Percentiles rank a stretch among this genome's conserved stretches.
phyloP scores from a whole-genome alignment of 106 monocot genomes.

The Acanthochlamys bracteata region DNA sequence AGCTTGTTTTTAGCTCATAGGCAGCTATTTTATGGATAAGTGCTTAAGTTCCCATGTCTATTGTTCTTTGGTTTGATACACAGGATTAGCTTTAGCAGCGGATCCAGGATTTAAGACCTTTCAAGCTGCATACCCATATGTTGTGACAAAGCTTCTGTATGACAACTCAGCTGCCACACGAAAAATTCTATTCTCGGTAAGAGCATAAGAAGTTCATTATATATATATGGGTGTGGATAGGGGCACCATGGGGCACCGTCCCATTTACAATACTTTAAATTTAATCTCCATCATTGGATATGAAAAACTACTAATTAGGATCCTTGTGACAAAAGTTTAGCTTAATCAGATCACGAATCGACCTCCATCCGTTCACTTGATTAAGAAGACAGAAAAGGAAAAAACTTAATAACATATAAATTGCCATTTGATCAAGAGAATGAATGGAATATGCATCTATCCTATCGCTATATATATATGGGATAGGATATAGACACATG shows the following conservation, averaged over 20 bases:
- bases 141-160: conserved; percentile 68
- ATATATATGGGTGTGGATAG: neutral
- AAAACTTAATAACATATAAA: no score
- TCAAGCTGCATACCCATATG: conserved; percentile 92
- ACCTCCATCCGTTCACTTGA: no score
- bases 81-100: conserved; percentile 84
- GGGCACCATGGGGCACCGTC: neutral
- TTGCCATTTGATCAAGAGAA: no score
- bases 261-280: no score
- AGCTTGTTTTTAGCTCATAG: neutral
- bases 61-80: neutral
- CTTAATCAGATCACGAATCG: no score
- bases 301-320: no score
- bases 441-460: no score
- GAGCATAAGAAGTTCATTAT: neutral
- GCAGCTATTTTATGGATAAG: neutral
- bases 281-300: no score
- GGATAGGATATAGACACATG: no score
- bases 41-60: neutral
- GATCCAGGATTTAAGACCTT: conserved; percentile 84
- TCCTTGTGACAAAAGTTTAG: no score
- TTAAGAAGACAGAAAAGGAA: no score
- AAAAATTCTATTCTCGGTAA: conserved; percentile 76
- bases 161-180: conserved; percentile 68
- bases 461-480: no score